These are phyloP conservation scores for Laburnicola sp. DNA, from an alignment of 2,329 filamentous ascomycete genomes.

Conservation along the genomic window DNA sequence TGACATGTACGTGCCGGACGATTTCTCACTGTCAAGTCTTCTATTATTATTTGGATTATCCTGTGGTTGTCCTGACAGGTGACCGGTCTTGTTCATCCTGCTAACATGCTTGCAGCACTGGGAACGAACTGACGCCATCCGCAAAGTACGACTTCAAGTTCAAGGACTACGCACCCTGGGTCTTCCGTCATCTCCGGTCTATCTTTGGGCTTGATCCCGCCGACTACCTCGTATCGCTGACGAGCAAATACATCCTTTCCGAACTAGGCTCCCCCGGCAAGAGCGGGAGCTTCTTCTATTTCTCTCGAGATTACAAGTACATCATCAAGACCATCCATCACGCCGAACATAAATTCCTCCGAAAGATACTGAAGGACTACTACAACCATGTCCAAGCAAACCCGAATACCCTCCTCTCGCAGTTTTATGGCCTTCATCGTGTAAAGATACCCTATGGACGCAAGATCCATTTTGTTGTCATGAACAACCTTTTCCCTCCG, in stretches of 20 bases:
- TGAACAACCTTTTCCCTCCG: conserved; percentile 99
- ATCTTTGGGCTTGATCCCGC: conserved; percentile 92
- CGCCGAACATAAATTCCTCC: conserved; percentile 83
- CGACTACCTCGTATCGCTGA: conserved; percentile 97
- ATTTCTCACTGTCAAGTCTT: conserved; percentile 20
- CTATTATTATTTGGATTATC: conserved; percentile 9
- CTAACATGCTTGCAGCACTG: conserved; percentile 64
- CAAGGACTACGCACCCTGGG: conserved; percentile 99
- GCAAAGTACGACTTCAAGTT: conserved; percentile 99
- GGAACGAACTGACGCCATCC: conserved; percentile 94
- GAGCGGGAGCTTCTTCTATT: conserved; percentile 99
- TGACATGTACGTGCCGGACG: conserved; percentile 73
- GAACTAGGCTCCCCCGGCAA: conserved; percentile 97
- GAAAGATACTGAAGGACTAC: conserved; percentile 86
- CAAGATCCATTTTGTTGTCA: conserved; percentile 99
- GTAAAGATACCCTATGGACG: conserved; percentile 98
- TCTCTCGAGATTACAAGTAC: conserved; percentile 98
- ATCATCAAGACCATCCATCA: conserved; percentile 99
- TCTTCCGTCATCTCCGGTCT: conserved; percentile 87
- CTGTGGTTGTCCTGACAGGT: conserved; percentile 16
- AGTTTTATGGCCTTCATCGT: conserved; percentile 95
- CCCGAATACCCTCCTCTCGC: conserved; percentile 93
- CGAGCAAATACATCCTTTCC: conserved; percentile 97
- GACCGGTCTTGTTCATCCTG: conserved; percentile 15
- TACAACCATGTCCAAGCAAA: conserved; percentile 91